Evolutionary conservation across 768 basidiomycete genomes (phyloP), one percentile per base, ranked within the genome.

Genomic region (Podaxis sp.): DNA sequence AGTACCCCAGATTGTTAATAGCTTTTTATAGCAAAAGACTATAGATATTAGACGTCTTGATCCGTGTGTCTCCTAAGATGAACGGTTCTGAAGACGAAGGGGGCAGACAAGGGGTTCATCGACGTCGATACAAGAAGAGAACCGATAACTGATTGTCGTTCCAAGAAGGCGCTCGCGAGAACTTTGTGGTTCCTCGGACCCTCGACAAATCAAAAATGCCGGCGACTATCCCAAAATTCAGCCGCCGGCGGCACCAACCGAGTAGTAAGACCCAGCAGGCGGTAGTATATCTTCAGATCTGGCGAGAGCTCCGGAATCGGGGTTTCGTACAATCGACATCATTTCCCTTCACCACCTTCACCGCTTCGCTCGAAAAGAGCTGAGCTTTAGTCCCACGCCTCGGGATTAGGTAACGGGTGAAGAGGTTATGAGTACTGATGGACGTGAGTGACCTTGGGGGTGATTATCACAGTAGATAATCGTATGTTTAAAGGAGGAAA

Each of bases 11-110:
- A 60, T 60, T 37, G 58, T 60, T 46, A 60, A 59, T 48, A 26
- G 58, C 58, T 60, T 60, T 60, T 60, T 60, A 51, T 60, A 60
- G 58, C 58, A 60, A 51, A 51, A 38, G 13, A 15, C 58, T 41
- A 40, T 40, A 60, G 37, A 51, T 59, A 51, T 30, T 15, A 22
- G 36, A 40, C 38, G 7, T 38, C 22, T 40, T 60, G 58, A 60
- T 60, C 58, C 58, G 58, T 51, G 33, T 6, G n/a, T 7, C 49
- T 24, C 12, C 36, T 50, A 22, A 51, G 20, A 44, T 37, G 33
- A 51, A 38, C 51, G 49, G 37, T 51, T 49, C 50, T 26, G 36
- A 38, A n/a, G n/a, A 30, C 7, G 11, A 24, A 15, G n/a, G 48
- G 33, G 2, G 17, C 30, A 13, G 33, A 36, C n/a, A 33, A 22